Evolutionary conservation across 352 stramenopile genomes (phyloP), one percentile per base, ranked within the genome.

Genomic region (Phytophthora colocasiae): DNA sequence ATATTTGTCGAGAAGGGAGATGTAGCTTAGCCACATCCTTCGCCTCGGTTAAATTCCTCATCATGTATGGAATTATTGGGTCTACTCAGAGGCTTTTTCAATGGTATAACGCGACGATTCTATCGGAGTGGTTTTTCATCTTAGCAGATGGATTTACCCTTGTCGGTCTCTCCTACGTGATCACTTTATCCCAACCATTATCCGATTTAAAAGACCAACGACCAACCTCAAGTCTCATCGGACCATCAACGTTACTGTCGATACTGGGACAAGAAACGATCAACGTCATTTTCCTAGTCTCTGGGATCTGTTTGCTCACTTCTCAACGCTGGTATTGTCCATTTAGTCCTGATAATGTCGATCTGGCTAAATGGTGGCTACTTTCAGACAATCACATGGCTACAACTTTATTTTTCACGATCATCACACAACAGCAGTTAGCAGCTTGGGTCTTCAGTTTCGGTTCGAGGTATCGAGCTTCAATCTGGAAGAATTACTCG

Each of bases 21-120:
- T 96, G 90, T 77, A 85, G 83, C 41, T 59, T 98, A n/a, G 80
- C 91, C 6, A 97, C 89, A 22, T 93, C 90, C 27, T 93, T 97
- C 31, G 81, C 73, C 4, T 82, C 73, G 14, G 85, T 97, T 66
- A 97, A 97, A 63, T 96, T 93, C 56, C 75, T 96, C 51, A 83
- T 97, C 47, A 89, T 97, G 67, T 97, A 97, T 67, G 91, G 91
- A 14, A 62, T 96, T 69, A 79, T 96, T 40, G 66, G 79, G 11
- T 87, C 72, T 31, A 76, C 80, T 3, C 61, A 91, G 34, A 78
- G 92, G 6, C 73, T 95, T 40, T 77, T 81, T 24, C 79, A 80
- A 71, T 92, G 88, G 53, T 93, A 84, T 47, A 81, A 95, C 51
- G 68, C 54, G 1, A 78, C 95, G 17, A 92, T 82, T 31, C 66